Conservation (phyloP, 495 filamentous ascomycete genomes). For the Daldinia caldariorum region DNA sequence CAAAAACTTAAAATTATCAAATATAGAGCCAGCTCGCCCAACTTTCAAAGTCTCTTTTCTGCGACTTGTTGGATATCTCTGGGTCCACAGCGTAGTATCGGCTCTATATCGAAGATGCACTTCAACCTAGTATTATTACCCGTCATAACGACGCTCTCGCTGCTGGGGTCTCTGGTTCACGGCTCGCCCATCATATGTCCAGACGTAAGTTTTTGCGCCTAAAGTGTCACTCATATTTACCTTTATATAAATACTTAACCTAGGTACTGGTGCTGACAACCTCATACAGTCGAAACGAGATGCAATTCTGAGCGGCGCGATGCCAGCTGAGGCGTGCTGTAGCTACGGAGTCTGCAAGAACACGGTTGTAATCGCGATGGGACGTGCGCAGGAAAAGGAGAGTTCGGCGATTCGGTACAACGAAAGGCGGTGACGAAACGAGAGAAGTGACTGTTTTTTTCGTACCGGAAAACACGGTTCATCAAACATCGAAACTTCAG, state of each 20-base stretch:
- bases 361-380: conserved; percentile 57
- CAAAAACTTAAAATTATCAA: conserved; percentile 12
- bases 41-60: neutral
- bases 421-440: conserved; percentile 30
- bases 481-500: conserved; percentile 17
- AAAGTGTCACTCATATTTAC: neutral
- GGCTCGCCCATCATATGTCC: conserved; percentile 51
- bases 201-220: conserved; percentile 46
- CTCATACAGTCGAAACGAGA: conserved; percentile 54
- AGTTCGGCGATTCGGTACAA: conserved; percentile 42
- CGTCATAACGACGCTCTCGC: conserved; percentile 24
- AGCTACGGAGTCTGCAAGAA: conserved; percentile 59
- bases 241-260: conserved; percentile 28
- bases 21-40: conserved; percentile 23
- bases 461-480: conserved; percentile 1
- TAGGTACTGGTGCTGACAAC: neutral
- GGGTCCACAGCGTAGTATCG: conserved; percentile 2
- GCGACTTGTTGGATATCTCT: conserved; percentile 16
- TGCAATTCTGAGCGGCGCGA: conserved; percentile 55
- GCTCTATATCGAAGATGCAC: conserved; percentile 39
- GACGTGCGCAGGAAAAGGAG: conserved; percentile 14
- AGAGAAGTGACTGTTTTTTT: conserved; percentile 6
- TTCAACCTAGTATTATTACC: conserved; percentile 41
- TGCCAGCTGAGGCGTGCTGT: conserved; percentile 59
- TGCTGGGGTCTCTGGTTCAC: conserved; percentile 33